Evolutionary conservation across 2,329 filamentous ascomycete genomes (phyloP), one percentile per base, ranked within the genome.

Genomic region (Immersiporthe knoxdaviesiana): DNA sequence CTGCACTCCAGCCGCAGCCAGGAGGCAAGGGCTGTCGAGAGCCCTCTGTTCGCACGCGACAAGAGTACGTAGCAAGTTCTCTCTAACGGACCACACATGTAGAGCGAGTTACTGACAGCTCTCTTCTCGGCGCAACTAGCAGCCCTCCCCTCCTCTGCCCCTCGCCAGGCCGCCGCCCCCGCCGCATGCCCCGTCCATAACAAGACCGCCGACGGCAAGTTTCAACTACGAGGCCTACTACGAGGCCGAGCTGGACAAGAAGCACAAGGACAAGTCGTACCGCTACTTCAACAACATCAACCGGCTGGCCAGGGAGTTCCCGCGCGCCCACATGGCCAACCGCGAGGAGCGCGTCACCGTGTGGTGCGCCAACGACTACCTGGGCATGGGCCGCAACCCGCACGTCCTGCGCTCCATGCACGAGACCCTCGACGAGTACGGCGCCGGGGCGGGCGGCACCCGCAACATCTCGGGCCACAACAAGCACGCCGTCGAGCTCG

Each of bases 231-330:
- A 97, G 76, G 88, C 80, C 61, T 99, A 97, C 81, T 99, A 98
- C 83, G 83, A 90, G 73, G 84, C 84, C 71, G 95, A 99, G 80
- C 83, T 99, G 74, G 93, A 97, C 76, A 98, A 97, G 88, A 99
- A 99, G 85, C 96, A 97, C 87, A 94, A 97, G 86, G 96, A 99
- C 87, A 98, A 97, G 84, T 97, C 94, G 65, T 99, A 99, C 84
- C 93, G 96, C 78, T 98, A 98, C 85, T 99, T 99, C 86, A 99
- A 99, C 87, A 99, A 99, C 85, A 99, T 99, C 89, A 99, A 99
- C 78, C 94, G 96, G 47, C 87, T 99, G 71, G 96, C 96, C 74
- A 93, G 96, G 83, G 93, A 98, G 73, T 99, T 99, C 72, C 96
- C 96, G 39, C 92, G 92, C 73, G 96, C 96, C 60, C 96, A 99